Percentiles rank a stretch among this genome's conserved stretches.
Conservation (phyloP, 2,329 filamentous ascomycete species). For the Alternaria dauci region DNA sequence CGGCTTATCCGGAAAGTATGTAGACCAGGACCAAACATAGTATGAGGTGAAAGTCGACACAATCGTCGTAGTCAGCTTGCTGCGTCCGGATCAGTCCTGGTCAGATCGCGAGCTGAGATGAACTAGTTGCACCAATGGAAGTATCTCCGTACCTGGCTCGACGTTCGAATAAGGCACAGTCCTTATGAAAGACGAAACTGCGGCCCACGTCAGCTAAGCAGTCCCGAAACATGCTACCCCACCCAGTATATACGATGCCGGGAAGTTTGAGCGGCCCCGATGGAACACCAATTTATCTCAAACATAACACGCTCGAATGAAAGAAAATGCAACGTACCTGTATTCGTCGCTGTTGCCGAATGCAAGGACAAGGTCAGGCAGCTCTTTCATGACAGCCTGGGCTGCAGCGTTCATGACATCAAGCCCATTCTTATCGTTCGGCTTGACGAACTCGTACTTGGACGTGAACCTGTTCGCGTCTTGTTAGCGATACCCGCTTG, state of each 20-base stretch:
- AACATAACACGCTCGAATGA: constrained; percentile 12
- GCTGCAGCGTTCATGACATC: constrained; percentile 96
- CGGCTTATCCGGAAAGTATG: constrained; percentile 74
- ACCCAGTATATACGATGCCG: constrained; percentile 9
- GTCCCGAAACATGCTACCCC: constrained; percentile 21
- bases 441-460: constrained; percentile 87
- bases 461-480: constrained; percentile 71
- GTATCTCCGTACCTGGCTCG: constrained; percentile 69
- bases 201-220: constrained; percentile 50
- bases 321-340: constrained; percentile 61
- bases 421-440: constrained; percentile 86
- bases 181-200: constrained; percentile 89
- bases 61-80: constrained; percentile 89
- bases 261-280: constrained; percentile 1
- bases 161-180: constrained; percentile 83
- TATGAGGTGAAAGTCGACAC: constrained; percentile 93
- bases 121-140: constrained; percentile 13
- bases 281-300: constrained; percentile 25
- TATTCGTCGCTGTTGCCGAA: constrained; percentile 97
- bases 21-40: constrained; percentile 83
- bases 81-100: constrained; percentile 51
- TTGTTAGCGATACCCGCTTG: constrained; percentile 14
- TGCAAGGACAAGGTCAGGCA: constrained; percentile 85
- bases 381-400: constrained; percentile 79
- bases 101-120: background rate